Evolutionary conservation across 768 basidiomycete species (phyloP).

Genomic region (Lactarius trivialis): DNA sequence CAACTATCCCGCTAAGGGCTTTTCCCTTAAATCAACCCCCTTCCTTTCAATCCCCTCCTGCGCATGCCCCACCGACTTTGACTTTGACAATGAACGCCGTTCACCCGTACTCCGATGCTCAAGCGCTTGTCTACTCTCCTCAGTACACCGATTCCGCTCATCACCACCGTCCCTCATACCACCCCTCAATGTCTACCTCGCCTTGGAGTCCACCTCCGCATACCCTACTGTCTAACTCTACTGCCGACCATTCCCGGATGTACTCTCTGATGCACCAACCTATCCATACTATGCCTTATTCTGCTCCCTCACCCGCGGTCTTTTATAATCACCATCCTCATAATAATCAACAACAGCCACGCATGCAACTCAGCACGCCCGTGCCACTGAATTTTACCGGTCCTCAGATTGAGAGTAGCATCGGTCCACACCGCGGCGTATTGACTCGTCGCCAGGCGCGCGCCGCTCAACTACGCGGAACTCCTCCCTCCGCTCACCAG

Average conservation of each 20-base stretch:
- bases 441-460: slow-evolving; percentile 23
- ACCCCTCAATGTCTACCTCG: slow-evolving; percentile 19
- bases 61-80: slow-evolving; percentile 21
- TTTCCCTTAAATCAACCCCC: slow-evolving; percentile 19
- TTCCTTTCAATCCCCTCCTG: slow-evolving; percentile 12
- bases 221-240: slow-evolving; percentile 20
- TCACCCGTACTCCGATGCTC: slow-evolving; percentile 21
- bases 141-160: slow-evolving; percentile 22
- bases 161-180: slow-evolving; percentile 21
- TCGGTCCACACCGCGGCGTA: slow-evolving; percentile 22
- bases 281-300: slow-evolving; percentile 24
- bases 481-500: slow-evolving; percentile 5
- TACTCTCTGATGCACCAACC: slow-evolving; percentile 25
- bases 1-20: slow-evolving; percentile 1
- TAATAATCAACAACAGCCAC: slow-evolving; percentile 14
- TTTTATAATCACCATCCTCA: slow-evolving; percentile 21
- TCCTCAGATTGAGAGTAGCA: slow-evolving; percentile 21
- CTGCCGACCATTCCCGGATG: slow-evolving; percentile 23
- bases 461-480: slow-evolving; percentile 17
- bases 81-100: slow-evolving; percentile 21
- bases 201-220: slow-evolving; percentile 25
- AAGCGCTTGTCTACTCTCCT: slow-evolving; percentile 16
- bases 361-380: slow-evolving; percentile 16
- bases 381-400: slow-evolving; percentile 18
- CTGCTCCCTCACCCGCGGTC: slow-evolving; percentile 20